These are phyloP conservation scores for Penicillium flavigenum DNA, from an alignment of 495 filamentous ascomycete genomes.

Conservation along the genomic window DNA sequence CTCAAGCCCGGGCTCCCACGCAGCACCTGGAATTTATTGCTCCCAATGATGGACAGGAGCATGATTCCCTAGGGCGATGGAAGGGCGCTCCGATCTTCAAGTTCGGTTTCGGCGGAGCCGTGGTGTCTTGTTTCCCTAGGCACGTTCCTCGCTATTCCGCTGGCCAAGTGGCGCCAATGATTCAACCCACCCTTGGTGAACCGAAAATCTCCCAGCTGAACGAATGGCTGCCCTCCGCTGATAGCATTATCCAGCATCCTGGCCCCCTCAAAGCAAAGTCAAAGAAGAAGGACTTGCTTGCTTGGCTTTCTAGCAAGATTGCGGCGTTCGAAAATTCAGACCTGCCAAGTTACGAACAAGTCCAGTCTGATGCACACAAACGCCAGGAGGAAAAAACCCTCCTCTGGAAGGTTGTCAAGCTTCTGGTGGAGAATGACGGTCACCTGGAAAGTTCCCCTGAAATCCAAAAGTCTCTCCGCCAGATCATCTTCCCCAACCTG, in stretches of 20 bases:
- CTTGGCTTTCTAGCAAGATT: constrained; percentile 78
- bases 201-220: constrained; percentile 71
- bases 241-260: constrained; percentile 76
- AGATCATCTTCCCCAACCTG: constrained; percentile 67
- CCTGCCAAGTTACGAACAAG: constrained; percentile 49
- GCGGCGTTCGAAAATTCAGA: constrained; percentile 63
- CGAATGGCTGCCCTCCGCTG: constrained; percentile 64
- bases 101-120: constrained; percentile 83
- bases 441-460: constrained; percentile 68
- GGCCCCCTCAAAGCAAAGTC: constrained; percentile 84
- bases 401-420: constrained; percentile 80
- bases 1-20: constrained; percentile 36
- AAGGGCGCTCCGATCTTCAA: constrained; percentile 80
- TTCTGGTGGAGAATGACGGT: constrained; percentile 86
- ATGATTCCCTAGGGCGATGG: constrained; percentile 83
- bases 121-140: constrained; percentile 84
- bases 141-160: constrained; percentile 83
- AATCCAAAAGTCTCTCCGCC: constrained; percentile 70
- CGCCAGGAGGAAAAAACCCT: constrained; percentile 78
- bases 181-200: constrained; percentile 82
- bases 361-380: constrained; percentile 57
- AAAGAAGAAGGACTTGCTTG: constrained; percentile 89
- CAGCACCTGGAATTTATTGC: constrained; percentile 54
- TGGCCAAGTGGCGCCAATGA: constrained; percentile 67
- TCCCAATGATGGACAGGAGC: constrained; percentile 77